phyloP scores from a whole-genome alignment of 2,329 filamentous ascomycete species.

The Fusarium marasasianum region DNA sequence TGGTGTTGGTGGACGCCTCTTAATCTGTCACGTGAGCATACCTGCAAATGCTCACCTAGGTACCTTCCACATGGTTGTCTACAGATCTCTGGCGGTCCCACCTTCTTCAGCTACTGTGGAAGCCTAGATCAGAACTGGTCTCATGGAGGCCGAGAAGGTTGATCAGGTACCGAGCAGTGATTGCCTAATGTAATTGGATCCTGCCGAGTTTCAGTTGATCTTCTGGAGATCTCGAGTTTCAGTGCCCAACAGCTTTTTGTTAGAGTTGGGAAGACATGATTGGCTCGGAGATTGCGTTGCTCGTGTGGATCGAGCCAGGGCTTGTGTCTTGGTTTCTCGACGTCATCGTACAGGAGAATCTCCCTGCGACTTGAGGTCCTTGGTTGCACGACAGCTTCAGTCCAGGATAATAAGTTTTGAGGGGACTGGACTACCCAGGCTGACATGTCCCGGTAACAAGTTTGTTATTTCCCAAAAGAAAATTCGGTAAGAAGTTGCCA shows the following conservation, averaged over 20 bases:
- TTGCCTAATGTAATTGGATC: constrained; percentile 33
- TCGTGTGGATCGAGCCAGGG: constrained; percentile 20
- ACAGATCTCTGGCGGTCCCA: background rate
- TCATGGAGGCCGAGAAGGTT: background rate
- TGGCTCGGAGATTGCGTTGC: constrained; percentile 8
- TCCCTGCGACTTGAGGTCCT: constrained; percentile 27
- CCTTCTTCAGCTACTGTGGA: background rate
- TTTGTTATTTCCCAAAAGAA: background rate
- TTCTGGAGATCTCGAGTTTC: constrained; percentile 23
- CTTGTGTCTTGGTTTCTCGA: constrained; percentile 18
- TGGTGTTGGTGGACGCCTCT: background rate
- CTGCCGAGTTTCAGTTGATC: constrained; percentile 37
- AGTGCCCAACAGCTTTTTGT: background rate
- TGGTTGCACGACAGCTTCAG: constrained; percentile 21
- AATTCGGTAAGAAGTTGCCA: background rate
- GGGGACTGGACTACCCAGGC: background rate
- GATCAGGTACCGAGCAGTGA: constrained; percentile 25
- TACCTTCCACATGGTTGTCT: background rate
- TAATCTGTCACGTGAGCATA: background rate
- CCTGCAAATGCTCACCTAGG: background rate
- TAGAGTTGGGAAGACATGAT: background rate
- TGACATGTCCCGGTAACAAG: background rate
- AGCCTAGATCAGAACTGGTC: background rate
- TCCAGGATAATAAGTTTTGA: constrained; percentile 7
- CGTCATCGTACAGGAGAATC: constrained; percentile 40